Percentiles rank a stretch among this genome's conserved stretches.
phyloP scores from a whole-genome alignment of 106 monocot species.

The Phalaenopsis equestris region DNA sequence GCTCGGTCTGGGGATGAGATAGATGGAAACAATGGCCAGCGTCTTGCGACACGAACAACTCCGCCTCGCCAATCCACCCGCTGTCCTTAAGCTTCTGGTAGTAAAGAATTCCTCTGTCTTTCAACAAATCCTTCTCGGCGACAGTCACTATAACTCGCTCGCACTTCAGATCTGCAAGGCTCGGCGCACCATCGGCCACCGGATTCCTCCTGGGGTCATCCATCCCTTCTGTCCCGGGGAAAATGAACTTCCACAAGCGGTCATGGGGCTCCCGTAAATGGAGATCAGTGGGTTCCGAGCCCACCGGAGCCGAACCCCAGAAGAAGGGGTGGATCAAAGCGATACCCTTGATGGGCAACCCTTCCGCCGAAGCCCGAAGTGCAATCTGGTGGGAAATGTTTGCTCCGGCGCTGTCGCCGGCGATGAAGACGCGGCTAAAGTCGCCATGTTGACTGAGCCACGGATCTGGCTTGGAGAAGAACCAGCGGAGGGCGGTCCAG shows the following conservation, averaged over 20 bases:
- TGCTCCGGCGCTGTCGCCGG: conserved; percentile 49
- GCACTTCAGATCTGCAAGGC: background rate
- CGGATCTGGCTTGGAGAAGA: conserved; percentile 7
- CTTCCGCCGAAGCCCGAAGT: conserved; percentile 2
- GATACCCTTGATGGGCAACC: background rate
- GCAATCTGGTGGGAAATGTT: conserved; percentile 49
- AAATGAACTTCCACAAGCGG: background rate
- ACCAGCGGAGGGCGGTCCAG: background rate
- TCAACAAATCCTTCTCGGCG: background rate
- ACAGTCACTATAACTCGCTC: background rate
- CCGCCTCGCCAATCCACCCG: background rate
- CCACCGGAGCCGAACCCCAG: background rate
- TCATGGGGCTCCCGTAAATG: background rate
- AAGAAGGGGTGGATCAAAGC: background rate
- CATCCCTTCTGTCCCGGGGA: background rate
- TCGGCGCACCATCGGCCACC: background rate
- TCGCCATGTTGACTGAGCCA: conserved; percentile 36
- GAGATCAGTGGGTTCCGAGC: background rate
- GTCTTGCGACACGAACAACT: background rate
- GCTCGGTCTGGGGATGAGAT: background rate
- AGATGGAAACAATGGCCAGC: background rate
- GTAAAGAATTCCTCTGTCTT: background rate
- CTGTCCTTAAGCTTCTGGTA: background rate
- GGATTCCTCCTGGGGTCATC: conserved; percentile 8
- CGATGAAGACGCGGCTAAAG: conserved; percentile 23